A percentile compares a stretch with the other conserved stretches of the same genome.
These are phyloP conservation scores for Pascua guehoae DNA, from an alignment of 1,284 basidiomycete species.

Conservation along the genomic window DNA sequence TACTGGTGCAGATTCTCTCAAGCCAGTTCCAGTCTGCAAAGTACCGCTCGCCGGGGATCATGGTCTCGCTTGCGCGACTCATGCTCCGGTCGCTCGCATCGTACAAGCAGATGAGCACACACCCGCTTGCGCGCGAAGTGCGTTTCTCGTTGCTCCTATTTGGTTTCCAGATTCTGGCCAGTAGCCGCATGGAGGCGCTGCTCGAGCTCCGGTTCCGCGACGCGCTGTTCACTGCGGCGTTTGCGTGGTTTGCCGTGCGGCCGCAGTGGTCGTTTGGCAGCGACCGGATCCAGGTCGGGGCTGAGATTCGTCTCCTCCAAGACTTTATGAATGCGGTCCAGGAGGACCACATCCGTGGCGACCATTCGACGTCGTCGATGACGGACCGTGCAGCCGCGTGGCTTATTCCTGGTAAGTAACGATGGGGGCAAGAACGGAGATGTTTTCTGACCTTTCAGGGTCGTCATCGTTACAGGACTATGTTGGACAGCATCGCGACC, in stretches of 20 bases:
- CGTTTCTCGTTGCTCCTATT: slow-evolving; percentile 87
- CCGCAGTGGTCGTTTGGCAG: slow-evolving; percentile 96
- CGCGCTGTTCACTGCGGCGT: slow-evolving; percentile 72
- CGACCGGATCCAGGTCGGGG: slow-evolving; percentile 80
- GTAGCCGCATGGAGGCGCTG: slow-evolving; percentile 77
- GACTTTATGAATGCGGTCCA: slow-evolving; percentile 78
- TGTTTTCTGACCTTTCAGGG: slow-evolving; percentile 17
- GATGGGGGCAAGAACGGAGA: background rate
- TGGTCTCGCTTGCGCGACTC: slow-evolving; percentile 78
- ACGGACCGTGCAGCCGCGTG: slow-evolving; percentile 54
- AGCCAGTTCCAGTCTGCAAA: slow-evolving; percentile 91
- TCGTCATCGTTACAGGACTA: slow-evolving; percentile 56
- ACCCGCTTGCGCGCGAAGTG: slow-evolving; percentile 83
- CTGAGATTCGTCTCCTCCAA: slow-evolving; percentile 79
- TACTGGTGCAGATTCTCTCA: slow-evolving; percentile 84
- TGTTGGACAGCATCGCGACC: slow-evolving; percentile 57
- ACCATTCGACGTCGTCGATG: slow-evolving; percentile 67
- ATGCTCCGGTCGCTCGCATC: slow-evolving; percentile 72
- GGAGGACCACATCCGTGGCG: slow-evolving; percentile 65
- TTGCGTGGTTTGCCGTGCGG: slow-evolving; percentile 86
- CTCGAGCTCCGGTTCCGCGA: slow-evolving; percentile 77
- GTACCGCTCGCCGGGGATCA: slow-evolving; percentile 78
- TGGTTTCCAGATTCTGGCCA: slow-evolving; percentile 86
- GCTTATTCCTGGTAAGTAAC: slow-evolving; percentile 34
- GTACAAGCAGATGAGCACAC: slow-evolving; percentile 72